Conservation (phyloP, 1,284 basidiomycete genomes). For the Inonotus obliquus region DNA sequence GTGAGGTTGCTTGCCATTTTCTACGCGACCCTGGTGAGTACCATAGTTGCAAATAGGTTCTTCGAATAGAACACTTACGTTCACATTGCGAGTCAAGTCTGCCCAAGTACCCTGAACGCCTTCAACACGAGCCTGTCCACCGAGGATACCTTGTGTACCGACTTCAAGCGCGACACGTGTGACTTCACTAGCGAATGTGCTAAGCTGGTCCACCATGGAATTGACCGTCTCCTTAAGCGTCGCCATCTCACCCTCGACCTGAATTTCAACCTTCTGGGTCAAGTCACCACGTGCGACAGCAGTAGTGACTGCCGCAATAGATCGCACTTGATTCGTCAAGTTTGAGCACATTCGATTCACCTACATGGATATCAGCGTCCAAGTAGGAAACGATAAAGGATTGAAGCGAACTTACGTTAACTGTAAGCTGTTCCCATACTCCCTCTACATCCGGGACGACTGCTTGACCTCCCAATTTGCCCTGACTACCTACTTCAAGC, state of each 20-base stretch:
- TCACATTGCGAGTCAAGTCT: slow-evolving; percentile 87
- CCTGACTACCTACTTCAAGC: slow-evolving; percentile 87
- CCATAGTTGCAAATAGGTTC: neutral
- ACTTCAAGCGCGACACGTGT: slow-evolving; percentile 92
- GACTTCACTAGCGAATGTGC: slow-evolving; percentile 91
- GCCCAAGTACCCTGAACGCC: slow-evolving; percentile 95
- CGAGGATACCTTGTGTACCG: slow-evolving; percentile 88
- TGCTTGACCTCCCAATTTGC: slow-evolving; percentile 89
- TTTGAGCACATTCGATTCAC: slow-evolving; percentile 93
- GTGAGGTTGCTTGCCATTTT: slow-evolving; percentile 94
- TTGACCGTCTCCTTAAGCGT: slow-evolving; percentile 82
- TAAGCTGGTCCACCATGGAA: slow-evolving; percentile 86
- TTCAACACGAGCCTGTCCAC: slow-evolving; percentile 88
- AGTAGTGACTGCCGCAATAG: slow-evolving; percentile 88
- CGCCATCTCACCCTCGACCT: slow-evolving; percentile 91
- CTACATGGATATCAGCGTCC: slow-evolving; percentile 33
- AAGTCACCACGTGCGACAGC: slow-evolving; percentile 89
- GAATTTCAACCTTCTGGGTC: slow-evolving; percentile 85
- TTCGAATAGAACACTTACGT: slow-evolving; percentile 41
- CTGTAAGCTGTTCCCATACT: slow-evolving; percentile 89
- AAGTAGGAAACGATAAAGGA: neutral
- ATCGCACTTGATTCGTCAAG: slow-evolving; percentile 91
- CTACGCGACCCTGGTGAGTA: slow-evolving; percentile 29
- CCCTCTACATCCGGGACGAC: slow-evolving; percentile 93
- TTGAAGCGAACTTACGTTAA: slow-evolving; percentile 60